phyloP scores from a whole-genome alignment of 495 filamentous ascomycete species.

The Cudoniella acicularis region DNA sequence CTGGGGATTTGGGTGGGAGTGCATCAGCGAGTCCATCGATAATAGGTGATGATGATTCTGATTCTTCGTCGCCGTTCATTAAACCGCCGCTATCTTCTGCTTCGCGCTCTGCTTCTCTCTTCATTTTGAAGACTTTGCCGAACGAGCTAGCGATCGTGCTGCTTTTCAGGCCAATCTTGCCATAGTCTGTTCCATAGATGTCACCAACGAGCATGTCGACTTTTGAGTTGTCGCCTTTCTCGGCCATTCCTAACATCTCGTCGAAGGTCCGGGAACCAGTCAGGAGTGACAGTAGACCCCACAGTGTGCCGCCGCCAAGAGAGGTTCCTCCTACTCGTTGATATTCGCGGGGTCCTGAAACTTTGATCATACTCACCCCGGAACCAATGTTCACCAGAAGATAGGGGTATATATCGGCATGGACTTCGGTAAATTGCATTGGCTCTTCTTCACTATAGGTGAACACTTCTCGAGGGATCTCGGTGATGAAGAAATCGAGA shows the following conservation, averaged over 20 bases:
- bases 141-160: conserved; percentile 94
- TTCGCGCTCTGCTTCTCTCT: conserved; percentile 65
- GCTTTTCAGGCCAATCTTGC: conserved; percentile 89
- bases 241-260: conserved; percentile 94
- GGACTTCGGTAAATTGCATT: conserved; percentile 75
- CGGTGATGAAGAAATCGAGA: conserved; percentile 97
- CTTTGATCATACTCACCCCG: conserved; percentile 97
- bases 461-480: conserved; percentile 95
- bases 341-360: conserved; percentile 80
- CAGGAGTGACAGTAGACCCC: conserved; percentile 86
- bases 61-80: conserved; percentile 44
- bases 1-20: too few relatives aligned
- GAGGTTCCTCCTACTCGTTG: conserved; percentile 92
- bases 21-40: too few relatives aligned
- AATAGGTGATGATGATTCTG: conserved; percentile 3
- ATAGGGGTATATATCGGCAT: conserved; percentile 83
- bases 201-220: conserved; percentile 98
- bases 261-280: conserved; percentile 90
- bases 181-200: conserved; percentile 95
- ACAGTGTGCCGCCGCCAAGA: conserved; percentile 91
- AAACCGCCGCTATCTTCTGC: conserved; percentile 73
- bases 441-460: conserved; percentile 86
- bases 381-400: conserved; percentile 99
- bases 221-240: conserved; percentile 81
- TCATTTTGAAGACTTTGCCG: conserved; percentile 90